Base-by-base conservation (phyloP, 176 grass and related monocot genomes). In the sorghum (Sorghum bicolor) region DNA sequence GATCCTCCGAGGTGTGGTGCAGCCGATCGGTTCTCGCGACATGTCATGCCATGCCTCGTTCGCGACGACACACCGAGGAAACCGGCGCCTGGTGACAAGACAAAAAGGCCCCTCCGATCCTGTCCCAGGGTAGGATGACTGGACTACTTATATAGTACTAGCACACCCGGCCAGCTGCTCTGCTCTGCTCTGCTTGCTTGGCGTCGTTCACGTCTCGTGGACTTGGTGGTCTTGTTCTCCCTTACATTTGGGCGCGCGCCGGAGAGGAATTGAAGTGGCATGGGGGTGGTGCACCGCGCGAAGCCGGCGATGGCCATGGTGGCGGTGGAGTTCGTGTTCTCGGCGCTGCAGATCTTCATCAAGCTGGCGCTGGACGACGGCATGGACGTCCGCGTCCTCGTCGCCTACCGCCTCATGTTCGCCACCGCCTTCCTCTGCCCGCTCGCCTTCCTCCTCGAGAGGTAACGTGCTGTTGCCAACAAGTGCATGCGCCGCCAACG, bases 381-480 rank as follows among this genome's bases (percentile, higher is more conserved):
- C 72, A 93, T 93, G 91, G 91, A 93, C 71, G 84, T 26, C 0
- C 82, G 91, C 12, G 71, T 95, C 85, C 85, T 95, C 24, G 85
- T 92, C 31, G 90, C 90, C 70, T 92, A 95, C 83, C 88, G 93
- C 6, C 78, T 86, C 75, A 43, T 95, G 75, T 85, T 95, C 68
- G 93, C 85, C 55, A n/a, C 80, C 62, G 38, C 86, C 16, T 72
- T 92, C 83, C 83, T 95, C 36, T 86, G 81, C 79, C 90, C 90
- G 37, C 40, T 90, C 61, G 93, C 93, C 85, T 92, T 95, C 90
- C 24, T 95, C 75, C 2, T 90, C 24, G 93, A 95, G 65, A 84
- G 93, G 93, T 87, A 43, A 57, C 47, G 16, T 17, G 1, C 4
- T 4, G 45, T 15, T 17, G 45, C 3, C 45, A 48, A 52, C 17